Evolutionary conservation across 169 alveolate genomes (phyloP).

Genomic region (Eimeria sp.): DNA sequence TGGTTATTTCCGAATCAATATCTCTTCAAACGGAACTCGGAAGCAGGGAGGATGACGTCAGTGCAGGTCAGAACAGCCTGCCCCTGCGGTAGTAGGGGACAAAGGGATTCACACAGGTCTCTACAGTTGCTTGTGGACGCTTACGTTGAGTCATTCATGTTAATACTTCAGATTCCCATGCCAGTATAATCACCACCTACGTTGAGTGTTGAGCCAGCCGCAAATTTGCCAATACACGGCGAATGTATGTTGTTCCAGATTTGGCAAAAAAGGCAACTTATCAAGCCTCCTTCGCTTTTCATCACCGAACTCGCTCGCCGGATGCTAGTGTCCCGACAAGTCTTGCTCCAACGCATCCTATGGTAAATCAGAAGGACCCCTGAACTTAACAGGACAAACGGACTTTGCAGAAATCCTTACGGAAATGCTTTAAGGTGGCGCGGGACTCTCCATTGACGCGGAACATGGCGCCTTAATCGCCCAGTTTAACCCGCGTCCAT

Average conservation of each 20-base stretch:
- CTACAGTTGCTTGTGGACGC: too few relatives aligned
- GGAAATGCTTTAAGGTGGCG: background rate
- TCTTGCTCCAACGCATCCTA: background rate
- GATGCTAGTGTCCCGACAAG: background rate
- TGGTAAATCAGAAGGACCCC: background rate
- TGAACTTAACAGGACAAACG: background rate
- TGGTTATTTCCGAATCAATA: conserved; percentile 59
- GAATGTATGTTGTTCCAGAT: background rate
- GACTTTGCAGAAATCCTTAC: background rate
- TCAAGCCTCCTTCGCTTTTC: background rate
- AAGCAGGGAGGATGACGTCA: background rate
- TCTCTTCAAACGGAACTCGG: conserved; percentile 23
- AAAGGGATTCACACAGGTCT: background rate
- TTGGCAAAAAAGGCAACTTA: background rate
- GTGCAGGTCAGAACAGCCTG: conserved; percentile 15
- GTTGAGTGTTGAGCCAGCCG: background rate
- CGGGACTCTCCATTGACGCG: background rate
- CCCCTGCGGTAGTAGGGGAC: background rate
- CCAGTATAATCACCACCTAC: background rate
- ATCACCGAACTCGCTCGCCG: background rate
- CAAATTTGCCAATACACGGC: background rate
- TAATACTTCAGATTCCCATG: background rate
- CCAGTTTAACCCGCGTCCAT: background rate
- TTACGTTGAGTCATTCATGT: background rate
- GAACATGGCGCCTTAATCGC: too few relatives aligned